Percentiles rank a stretch among this genome's conserved stretches.
These are phyloP conservation scores for Sphagnum fallax DNA, from an alignment of 228 moss, liverwort and hornwort genomes.

Conservation along the genomic window DNA sequence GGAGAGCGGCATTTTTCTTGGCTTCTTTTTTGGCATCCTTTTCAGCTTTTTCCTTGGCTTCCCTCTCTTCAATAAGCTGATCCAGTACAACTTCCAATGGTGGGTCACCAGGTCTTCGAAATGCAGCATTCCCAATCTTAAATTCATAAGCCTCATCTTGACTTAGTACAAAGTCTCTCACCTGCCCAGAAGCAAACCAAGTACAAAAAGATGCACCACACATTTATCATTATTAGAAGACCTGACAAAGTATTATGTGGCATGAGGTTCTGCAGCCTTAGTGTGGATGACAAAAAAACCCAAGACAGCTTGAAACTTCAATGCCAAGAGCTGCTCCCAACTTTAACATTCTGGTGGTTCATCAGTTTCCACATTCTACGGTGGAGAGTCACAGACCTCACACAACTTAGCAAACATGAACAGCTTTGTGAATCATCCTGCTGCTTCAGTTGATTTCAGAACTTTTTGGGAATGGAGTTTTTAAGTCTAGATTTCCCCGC, in stretches of 20 bases:
- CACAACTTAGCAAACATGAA: too few species aligned
- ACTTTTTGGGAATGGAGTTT: too few species aligned
- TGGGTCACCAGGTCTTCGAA: slow-evolving; percentile 89
- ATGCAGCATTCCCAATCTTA: slow-evolving; percentile 72
- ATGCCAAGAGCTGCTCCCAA: too few species aligned
- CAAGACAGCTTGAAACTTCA: too few species aligned
- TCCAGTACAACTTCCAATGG: slow-evolving; percentile 71
- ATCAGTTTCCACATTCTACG: too few species aligned
- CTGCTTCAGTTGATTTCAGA: too few species aligned
- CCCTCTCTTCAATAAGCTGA: slow-evolving; percentile 41
- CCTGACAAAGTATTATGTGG: neutral
- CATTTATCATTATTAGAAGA: neutral
- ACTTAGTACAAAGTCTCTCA: slow-evolving; percentile 85
- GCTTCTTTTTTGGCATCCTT: slow-evolving; percentile 27
- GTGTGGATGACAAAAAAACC: neutral
- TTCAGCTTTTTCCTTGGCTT: slow-evolving; percentile 16
- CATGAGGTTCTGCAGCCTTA: neutral
- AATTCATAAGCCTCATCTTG: slow-evolving; percentile 95
- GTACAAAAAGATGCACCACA: neutral
- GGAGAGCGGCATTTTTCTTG: neutral
- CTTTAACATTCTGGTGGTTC: too few species aligned
- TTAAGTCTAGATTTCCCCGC: too few species aligned
- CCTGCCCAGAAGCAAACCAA: slow-evolving; percentile 26
- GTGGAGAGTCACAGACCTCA: too few species aligned
- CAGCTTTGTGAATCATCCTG: too few species aligned